Evolutionary conservation across 176 grass and related monocot genomes (phyloP), one percentile per base, ranked within the genome.

Genomic region (Pontederia paniculata): DNA sequence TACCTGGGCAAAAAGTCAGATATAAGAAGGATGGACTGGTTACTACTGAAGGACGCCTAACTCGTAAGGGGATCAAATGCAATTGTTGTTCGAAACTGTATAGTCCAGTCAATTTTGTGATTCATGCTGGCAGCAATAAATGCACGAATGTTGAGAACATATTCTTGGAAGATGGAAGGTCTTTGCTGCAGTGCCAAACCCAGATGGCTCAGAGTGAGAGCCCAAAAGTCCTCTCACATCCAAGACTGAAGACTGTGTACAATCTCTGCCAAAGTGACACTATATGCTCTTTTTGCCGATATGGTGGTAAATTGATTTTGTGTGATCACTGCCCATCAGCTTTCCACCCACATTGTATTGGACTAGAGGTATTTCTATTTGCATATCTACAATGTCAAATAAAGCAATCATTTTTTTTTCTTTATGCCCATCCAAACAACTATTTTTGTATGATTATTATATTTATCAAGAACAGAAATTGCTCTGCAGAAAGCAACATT

Each of bases 161-260:
- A 48, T 84, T 83, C 51, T 78, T 94, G 47, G 78, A 69, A 45
- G 88, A 94, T 75, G 88, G 88, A 42, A 83, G 67, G 62, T 84
- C 88, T 22, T 62, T 94, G 7, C 62, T 73, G 60, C 70, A 88
- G 31, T 94, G 83, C 62, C 78, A 88, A 66, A 46, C 81, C 61
- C 43, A 88, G 50, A 58, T 80, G 25, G 83, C 88, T 76, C 73
- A 82, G 58, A 59, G 15, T 48, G 69, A 71, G 16, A 77, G 54
- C 48, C 74, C 73, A 22, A 69, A 52, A 75, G 57, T 15, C 56
- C 48, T 43, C 62, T 47, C 64, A 12, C 59, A 57, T 43, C 50
- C 45, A 43, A 66, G 79, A 51, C 70, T 83, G 66, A 94, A 88
- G 62, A 61, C 67, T 55, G 72, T 59, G 41, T 62, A 65, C 55